phyloP scores from a whole-genome alignment of 768 basidiomycete genomes.

The Suillus subluteus region DNA sequence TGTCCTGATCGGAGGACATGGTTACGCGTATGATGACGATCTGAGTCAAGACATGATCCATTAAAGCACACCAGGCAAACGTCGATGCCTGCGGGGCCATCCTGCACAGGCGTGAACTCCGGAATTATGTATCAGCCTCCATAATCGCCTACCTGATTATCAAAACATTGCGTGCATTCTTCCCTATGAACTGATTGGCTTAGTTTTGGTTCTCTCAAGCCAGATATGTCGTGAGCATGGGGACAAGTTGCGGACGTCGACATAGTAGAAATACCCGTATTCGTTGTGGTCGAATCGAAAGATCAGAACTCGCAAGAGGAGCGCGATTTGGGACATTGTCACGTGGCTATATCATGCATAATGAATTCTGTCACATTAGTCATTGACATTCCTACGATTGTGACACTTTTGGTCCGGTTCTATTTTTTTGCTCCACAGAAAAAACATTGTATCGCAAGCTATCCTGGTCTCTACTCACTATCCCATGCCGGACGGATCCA shows the following conservation, averaged over 20 bases:
- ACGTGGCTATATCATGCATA: not conserved
- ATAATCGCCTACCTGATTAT: constrained; percentile 68
- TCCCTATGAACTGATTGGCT: constrained; percentile 83
- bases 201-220: constrained; percentile 57
- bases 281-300: constrained; percentile 6
- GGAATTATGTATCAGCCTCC: constrained; percentile 4
- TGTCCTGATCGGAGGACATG: constrained; percentile 80
- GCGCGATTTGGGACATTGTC: not conserved
- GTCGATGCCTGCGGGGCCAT: constrained; percentile 75
- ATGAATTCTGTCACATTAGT: not conserved
- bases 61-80: constrained; percentile 95
- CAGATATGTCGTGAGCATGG: constrained; percentile 54
- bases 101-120: constrained; percentile 45
- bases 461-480: not conserved
- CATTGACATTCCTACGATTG: not conserved
- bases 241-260: constrained; percentile 41
- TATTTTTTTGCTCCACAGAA: not conserved
- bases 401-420: not conserved
- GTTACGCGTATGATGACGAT: constrained; percentile 71
- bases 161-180: constrained; percentile 98
- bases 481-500: not conserved
- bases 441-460: not conserved
- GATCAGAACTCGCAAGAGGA: not conserved
- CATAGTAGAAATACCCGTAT: constrained; percentile 20
- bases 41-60: constrained; percentile 73